Conservation (phyloP, 805 yeast genomes). For the Zygosaccharomyces rouxii region DNA sequence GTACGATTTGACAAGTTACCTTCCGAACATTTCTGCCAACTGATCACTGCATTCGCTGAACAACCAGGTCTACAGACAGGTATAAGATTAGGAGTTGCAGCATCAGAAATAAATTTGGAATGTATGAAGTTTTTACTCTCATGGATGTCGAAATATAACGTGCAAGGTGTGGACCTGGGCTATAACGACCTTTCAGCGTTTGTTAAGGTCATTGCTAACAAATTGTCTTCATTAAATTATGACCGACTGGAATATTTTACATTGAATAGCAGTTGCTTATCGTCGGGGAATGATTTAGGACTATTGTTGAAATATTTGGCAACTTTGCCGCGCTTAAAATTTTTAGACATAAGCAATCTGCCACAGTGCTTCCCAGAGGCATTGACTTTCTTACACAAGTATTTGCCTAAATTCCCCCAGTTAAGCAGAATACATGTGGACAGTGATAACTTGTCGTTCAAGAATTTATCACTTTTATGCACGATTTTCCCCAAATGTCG, state of each 20-base stretch:
- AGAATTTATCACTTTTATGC: slow-evolving; percentile 55
- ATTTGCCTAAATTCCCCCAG: slow-evolving; percentile 63
- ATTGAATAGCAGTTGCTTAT: slow-evolving; percentile 57
- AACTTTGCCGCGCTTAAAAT: slow-evolving; percentile 54
- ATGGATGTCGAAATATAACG: slow-evolving; percentile 48
- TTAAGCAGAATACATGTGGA: slow-evolving; percentile 70
- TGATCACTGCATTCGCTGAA: slow-evolving; percentile 54
- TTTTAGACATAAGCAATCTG: slow-evolving; percentile 72
- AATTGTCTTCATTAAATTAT: slow-evolving; percentile 18
- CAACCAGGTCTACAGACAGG: slow-evolving; percentile 10
- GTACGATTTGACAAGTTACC: slow-evolving; percentile 54
- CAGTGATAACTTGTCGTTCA: slow-evolving; percentile 53
- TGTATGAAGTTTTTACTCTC: slow-evolving; percentile 53
- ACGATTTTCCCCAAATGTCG: slow-evolving; percentile 67
- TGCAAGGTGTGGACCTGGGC: slow-evolving; percentile 73
- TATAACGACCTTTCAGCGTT: slow-evolving; percentile 59
- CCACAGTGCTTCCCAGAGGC: slow-evolving; percentile 61
- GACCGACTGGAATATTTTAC: slow-evolving; percentile 47
- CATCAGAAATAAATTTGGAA: slow-evolving; percentile 56
- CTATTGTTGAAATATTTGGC: slow-evolving; percentile 47
- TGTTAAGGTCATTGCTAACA: slow-evolving; percentile 28
- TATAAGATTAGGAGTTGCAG: slow-evolving; percentile 69
- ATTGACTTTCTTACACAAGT: slow-evolving; percentile 52
- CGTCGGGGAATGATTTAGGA: slow-evolving; percentile 49
- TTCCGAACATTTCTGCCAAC: slow-evolving; percentile 44